Conservation (phyloP, 2,329 filamentous ascomycete genomes). For the Fusarium sp. region DNA sequence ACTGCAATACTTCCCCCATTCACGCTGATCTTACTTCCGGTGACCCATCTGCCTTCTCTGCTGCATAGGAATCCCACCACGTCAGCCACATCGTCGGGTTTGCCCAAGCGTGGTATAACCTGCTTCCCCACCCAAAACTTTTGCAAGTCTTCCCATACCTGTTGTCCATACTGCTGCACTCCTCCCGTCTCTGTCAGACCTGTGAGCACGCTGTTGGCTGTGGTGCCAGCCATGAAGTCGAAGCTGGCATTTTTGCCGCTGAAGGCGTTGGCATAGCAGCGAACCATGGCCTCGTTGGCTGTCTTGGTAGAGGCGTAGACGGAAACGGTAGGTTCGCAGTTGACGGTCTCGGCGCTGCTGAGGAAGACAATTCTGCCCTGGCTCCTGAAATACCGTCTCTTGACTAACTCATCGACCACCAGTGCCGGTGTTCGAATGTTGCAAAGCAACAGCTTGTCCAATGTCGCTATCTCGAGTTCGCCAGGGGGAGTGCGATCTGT, state of each 20-base stretch:
- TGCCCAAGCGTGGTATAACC: not conserved
- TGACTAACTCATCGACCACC: not conserved
- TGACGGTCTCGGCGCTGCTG: slow-evolving; percentile 13
- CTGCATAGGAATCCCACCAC: slow-evolving; percentile 6
- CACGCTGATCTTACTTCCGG: slow-evolving; percentile 8
- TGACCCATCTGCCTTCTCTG: slow-evolving; percentile 2
- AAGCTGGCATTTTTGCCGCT: not conserved
- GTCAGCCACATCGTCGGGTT: slow-evolving; percentile 3
- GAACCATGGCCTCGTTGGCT: slow-evolving; percentile 10
- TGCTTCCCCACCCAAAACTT: slow-evolving; percentile 7
- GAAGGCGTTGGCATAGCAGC: slow-evolving; percentile 4
- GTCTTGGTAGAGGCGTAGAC: slow-evolving; percentile 4
- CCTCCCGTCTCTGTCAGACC: slow-evolving; percentile 5
- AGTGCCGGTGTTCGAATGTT: slow-evolving; percentile 1
- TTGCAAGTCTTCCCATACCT: slow-evolving; percentile 1
- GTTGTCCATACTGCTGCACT: slow-evolving; percentile 1
- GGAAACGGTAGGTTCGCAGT: not conserved
- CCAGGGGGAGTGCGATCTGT: slow-evolving; percentile 6
- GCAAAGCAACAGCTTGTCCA: not conserved
- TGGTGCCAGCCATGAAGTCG: not conserved
- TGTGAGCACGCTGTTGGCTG: slow-evolving; percentile 4
- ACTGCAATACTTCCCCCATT: slow-evolving; percentile 7
- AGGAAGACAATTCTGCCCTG: slow-evolving; percentile 6
- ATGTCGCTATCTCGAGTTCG: not conserved
- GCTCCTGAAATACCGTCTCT: slow-evolving; percentile 5